phyloP scores from a whole-genome alignment of 345 rosid genomes.

The Boechera divaricarpa region DNA sequence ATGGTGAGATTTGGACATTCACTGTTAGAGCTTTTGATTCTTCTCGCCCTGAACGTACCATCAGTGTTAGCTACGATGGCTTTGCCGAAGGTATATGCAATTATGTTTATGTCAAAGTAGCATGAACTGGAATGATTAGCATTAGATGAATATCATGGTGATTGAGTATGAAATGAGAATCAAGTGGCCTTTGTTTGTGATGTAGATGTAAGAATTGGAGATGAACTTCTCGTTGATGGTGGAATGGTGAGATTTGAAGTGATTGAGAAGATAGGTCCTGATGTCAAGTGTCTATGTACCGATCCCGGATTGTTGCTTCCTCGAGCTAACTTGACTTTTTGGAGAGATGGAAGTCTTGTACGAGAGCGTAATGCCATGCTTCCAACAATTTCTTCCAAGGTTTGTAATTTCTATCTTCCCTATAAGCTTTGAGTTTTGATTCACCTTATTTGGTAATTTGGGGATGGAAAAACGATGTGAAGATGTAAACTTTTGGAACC shows the following conservation, averaged over 20 bases:
- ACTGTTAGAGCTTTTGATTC: slow-evolving; percentile 87
- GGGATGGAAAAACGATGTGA: not conserved
- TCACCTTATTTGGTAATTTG: not conserved
- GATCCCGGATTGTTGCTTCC: slow-evolving; percentile 97
- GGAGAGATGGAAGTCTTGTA: slow-evolving; percentile 98
- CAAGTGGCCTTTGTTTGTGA: not conserved
- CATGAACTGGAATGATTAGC: not conserved
- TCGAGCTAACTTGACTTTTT: slow-evolving; percentile 96
- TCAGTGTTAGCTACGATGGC: slow-evolving; percentile 92
- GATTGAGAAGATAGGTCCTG: slow-evolving; percentile 95
- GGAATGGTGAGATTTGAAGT: slow-evolving; percentile 99
- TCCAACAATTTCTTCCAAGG: slow-evolving; percentile 97
- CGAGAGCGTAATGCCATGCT: slow-evolving; percentile 99
- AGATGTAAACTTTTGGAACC: not conserved
- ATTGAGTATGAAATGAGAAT: not conserved
- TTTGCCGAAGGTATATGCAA: slow-evolving; percentile 84
- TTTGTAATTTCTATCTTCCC: not conserved
- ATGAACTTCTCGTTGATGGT: slow-evolving; percentile 96
- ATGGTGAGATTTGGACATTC: slow-evolving; percentile 97
- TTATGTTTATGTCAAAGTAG: not conserved
- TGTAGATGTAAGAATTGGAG: slow-evolving; percentile 89
- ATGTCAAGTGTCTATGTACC: slow-evolving; percentile 89
- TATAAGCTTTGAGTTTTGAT: not conserved
- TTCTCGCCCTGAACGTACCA: slow-evolving; percentile 75
- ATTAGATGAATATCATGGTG: not conserved